Conservation (phyloP, 2,329 filamentous ascomycete species). For the Trichoderma lentiforme region DNA sequence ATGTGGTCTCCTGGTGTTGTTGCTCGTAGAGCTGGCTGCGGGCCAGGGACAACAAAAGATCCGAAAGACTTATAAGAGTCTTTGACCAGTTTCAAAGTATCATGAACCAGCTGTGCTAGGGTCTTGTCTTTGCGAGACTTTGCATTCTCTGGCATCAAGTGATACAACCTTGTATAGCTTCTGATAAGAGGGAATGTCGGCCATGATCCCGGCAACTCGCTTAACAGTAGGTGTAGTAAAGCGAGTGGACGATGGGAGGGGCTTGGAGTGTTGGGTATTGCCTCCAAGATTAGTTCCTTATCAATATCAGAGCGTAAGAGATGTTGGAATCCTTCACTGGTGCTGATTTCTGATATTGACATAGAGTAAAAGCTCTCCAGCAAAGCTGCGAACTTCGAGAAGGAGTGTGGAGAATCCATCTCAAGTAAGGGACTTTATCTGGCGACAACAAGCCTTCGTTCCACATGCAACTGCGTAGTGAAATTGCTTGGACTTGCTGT, state of each 20-base stretch:
- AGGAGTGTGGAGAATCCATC: constrained; percentile 18
- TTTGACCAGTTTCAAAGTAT: constrained; percentile 27
- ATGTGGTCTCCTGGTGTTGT: constrained; percentile 28
- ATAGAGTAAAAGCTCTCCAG: constrained; percentile 23
- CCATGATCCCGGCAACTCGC: constrained; percentile 29
- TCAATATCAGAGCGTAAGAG: constrained; percentile 17
- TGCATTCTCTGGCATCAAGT: constrained; percentile 35
- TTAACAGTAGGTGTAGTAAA: constrained; percentile 26
- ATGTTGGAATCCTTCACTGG: constrained; percentile 17
- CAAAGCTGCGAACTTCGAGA: constrained; percentile 18
- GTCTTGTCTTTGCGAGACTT: constrained; percentile 28
- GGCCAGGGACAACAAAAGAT: constrained; percentile 31
- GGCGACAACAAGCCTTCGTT: not conserved
- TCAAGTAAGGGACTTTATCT: not conserved
- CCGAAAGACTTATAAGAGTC: constrained; percentile 38
- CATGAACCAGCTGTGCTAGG: constrained; percentile 21
- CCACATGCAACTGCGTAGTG: not conserved
- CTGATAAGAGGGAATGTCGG: constrained; percentile 31
- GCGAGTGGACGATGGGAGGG: constrained; percentile 27
- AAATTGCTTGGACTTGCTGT: not conserved
- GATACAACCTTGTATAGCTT: constrained; percentile 36
- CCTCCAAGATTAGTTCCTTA: constrained; percentile 24
- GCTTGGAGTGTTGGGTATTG: constrained; percentile 22
- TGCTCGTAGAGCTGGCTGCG: constrained; percentile 30
- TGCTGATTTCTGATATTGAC: constrained; percentile 21